Evolutionary conservation across 306 rosid genomes (phyloP).

Genomic region (Sindora glabra): DNA sequence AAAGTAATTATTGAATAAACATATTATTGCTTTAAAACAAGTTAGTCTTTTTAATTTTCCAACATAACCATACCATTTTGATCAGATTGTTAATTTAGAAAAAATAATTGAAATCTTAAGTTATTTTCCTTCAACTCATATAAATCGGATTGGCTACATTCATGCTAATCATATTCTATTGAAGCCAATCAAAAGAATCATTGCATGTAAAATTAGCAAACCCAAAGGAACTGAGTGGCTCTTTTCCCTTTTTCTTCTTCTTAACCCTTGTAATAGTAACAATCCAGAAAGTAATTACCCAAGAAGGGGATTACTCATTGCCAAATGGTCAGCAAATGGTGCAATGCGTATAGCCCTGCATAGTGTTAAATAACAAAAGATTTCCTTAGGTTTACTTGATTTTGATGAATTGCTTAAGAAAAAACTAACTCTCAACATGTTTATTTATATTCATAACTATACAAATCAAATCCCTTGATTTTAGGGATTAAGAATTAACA

Average conservation of each 20-base stretch:
- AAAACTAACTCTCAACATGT: too few relatives aligned
- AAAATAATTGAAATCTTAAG: neutral
- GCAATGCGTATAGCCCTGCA: constrained; percentile 82
- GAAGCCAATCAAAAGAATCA: neutral
- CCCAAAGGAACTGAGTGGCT: too few relatives aligned
- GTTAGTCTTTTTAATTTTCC: neutral
- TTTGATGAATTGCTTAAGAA: too few relatives aligned
- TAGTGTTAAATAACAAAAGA: constrained; percentile 11
- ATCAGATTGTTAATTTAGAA: neutral
- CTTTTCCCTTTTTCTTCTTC: constrained; percentile 1
- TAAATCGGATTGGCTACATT: neutral
- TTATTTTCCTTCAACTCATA: neutral
- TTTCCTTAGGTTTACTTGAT: neutral
- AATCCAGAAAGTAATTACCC: neutral
- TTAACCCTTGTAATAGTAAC: neutral
- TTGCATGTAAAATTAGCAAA: neutral
- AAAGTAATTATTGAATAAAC: constrained; percentile 5
- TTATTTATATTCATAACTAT: too few relatives aligned
- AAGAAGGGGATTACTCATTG: constrained; percentile 70
- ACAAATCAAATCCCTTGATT: too few relatives aligned
- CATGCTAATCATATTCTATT: neutral
- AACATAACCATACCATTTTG: neutral
- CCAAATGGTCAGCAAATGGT: constrained; percentile 91
- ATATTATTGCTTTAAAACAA: neutral
- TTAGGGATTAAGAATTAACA: too few relatives aligned